These are phyloP conservation scores for Echeveria elegans DNA, from an alignment of 164 flowering plant species.

Conservation along the genomic window DNA sequence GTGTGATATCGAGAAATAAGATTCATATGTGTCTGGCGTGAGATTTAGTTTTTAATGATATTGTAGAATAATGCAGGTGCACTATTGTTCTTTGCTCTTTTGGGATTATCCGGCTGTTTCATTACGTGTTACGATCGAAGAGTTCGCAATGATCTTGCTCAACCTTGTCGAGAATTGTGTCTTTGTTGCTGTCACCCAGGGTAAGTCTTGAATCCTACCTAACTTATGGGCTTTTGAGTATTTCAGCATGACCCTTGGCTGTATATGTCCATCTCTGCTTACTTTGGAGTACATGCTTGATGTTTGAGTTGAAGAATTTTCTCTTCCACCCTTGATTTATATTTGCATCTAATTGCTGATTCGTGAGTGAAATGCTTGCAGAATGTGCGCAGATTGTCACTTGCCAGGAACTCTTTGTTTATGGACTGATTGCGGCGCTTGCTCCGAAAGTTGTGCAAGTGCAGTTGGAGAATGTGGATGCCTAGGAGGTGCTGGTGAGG, in stretches of 20 bases:
- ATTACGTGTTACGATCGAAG: constrained; percentile 95
- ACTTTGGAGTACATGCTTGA: no score
- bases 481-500: constrained; percentile 95
- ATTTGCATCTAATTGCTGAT: not conserved
- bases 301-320: not conserved
- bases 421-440: constrained; percentile 95
- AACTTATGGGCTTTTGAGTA: not conserved
- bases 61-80: constrained; percentile 47
- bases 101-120: constrained; percentile 94
- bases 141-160: constrained; percentile 90
- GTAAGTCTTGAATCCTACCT: no score
- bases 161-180: constrained; percentile 95
- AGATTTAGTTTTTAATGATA: no score
- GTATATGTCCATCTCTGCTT: not conserved
- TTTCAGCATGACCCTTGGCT: not conserved
- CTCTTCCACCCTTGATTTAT: not conserved
- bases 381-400: constrained; percentile 94
- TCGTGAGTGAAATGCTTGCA: constrained; percentile 19
- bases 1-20: not conserved
- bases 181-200: constrained; percentile 99
- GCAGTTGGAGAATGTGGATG: constrained; percentile 89
- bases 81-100: constrained; percentile 85
- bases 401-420: constrained; percentile 94
- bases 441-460: constrained; percentile 87
- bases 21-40: not conserved